Evolutionary conservation across 169 alveolate species (phyloP).

Genomic region (Eimeria praecox): DNA sequence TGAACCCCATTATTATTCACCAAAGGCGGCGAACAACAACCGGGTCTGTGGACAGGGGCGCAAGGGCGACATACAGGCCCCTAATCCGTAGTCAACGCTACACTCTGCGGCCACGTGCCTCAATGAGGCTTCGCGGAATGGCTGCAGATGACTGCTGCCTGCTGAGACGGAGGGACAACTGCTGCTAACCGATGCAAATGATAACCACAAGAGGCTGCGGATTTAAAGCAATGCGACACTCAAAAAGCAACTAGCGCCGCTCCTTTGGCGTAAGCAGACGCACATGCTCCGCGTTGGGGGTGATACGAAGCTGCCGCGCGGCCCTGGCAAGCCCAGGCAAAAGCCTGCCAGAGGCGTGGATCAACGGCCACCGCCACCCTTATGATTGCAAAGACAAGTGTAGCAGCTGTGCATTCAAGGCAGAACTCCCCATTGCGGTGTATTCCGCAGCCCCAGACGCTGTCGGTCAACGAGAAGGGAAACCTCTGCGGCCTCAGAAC

Average conservation of each 20-base stretch:
- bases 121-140: conserved; percentile 31
- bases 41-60: conserved; percentile 51
- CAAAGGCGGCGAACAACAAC: conserved; percentile 62
- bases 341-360: conserved; percentile 14
- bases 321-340: background rate
- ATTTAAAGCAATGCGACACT: background rate
- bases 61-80: conserved; percentile 74
- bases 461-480: conserved; percentile 26
- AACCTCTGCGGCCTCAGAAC: conserved; percentile 16
- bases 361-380: background rate
- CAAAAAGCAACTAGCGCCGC: conserved; percentile 12
- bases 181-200: conserved; percentile 11
- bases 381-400: conserved; percentile 14
- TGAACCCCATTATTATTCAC: conserved; percentile 68
- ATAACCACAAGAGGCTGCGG: background rate
- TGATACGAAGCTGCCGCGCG: background rate
- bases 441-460: conserved; percentile 33
- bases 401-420: conserved; percentile 34
- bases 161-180: no score
- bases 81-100: background rate
- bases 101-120: conserved; percentile 10
- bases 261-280: background rate
- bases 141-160: conserved; percentile 36
- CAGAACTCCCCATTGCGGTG: conserved; percentile 55
- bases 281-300: background rate